These are phyloP conservation scores for Phytopythium montanum DNA, from an alignment of 352 stramenopile genomes.

Conservation along the genomic window DNA sequence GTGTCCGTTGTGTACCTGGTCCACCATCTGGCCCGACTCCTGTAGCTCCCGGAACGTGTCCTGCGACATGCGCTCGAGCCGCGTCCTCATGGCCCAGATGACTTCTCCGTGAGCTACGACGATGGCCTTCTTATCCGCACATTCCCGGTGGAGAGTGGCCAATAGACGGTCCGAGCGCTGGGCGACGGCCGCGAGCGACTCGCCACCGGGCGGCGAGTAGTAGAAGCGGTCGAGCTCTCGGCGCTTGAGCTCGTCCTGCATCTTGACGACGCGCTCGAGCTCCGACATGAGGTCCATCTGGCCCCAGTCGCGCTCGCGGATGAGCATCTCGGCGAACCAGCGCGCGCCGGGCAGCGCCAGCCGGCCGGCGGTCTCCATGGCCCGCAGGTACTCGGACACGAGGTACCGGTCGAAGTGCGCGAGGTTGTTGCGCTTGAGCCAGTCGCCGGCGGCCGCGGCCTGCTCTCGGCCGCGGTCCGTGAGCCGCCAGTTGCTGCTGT, in stretches of 20 bases:
- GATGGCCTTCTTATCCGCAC: conserved; percentile 71
- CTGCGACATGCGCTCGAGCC: conserved; percentile 85
- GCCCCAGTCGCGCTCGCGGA: conserved; percentile 86
- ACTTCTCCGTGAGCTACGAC: conserved; percentile 88
- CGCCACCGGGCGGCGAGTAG: conserved; percentile 77
- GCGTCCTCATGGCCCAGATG: conserved; percentile 88
- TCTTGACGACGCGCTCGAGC: conserved; percentile 83
- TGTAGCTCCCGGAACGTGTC: conserved; percentile 86
- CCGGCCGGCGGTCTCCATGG: conserved; percentile 82
- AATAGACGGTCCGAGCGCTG: conserved; percentile 81
- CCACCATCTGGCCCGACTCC: conserved; percentile 79
- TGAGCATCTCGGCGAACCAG: conserved; percentile 88
- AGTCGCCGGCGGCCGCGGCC: conserved; percentile 70
- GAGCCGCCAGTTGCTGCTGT: conserved; percentile 86
- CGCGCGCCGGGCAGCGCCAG: conserved; percentile 66
- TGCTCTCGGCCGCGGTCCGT: conserved; percentile 80
- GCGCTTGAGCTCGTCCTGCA: conserved; percentile 83
- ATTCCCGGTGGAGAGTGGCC: conserved; percentile 77
- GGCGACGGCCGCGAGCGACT: conserved; percentile 78
- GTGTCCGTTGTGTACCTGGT: conserved; percentile 89
- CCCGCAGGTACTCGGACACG: conserved; percentile 85
- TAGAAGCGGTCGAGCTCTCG: conserved; percentile 86
- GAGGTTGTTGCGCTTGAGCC: conserved; percentile 76
- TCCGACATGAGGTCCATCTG: conserved; percentile 90
- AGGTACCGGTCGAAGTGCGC: conserved; percentile 82